phyloP scores from a whole-genome alignment of 2,329 filamentous ascomycete species.

The Scedosporium minutisporum region DNA sequence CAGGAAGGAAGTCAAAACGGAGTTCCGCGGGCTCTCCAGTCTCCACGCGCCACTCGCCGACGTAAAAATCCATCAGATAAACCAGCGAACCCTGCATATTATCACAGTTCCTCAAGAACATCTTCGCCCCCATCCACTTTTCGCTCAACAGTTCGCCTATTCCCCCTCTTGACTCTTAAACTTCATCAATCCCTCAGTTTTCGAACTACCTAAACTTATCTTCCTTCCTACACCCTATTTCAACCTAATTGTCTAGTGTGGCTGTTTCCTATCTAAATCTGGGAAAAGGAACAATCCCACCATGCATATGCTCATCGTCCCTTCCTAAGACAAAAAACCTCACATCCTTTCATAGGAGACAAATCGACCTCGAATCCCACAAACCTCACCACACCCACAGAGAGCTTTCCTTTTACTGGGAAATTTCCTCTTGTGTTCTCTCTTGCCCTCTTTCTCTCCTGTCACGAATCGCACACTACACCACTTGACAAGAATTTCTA shows the following conservation, averaged over 20 bases:
- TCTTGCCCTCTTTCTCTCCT: background rate
- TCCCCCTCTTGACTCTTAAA: background rate
- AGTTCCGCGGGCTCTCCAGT: background rate
- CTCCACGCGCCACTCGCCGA: background rate
- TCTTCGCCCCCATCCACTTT: background rate
- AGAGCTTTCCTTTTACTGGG: background rate
- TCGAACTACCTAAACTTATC: background rate
- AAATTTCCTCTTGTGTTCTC: background rate
- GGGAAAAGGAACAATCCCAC: background rate
- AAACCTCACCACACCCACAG: background rate
- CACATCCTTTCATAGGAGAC: background rate
- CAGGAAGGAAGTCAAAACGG: background rate
- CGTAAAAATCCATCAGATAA: slow-evolving; percentile 1
- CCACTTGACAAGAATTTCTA: background rate
- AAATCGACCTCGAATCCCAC: background rate
- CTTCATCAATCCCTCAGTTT: background rate
- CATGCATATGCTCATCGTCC: background rate
- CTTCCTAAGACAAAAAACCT: background rate
- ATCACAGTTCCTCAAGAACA: background rate
- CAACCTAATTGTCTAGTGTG: background rate
- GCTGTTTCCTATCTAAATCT: background rate
- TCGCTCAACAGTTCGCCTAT: background rate
- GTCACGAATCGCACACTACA: background rate
- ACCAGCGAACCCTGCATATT: background rate
- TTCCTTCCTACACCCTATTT: background rate